These are phyloP conservation scores for Umbelopsis sp. DNA, from an alignment of 371 early-diverging fungal genomes.

Conservation along the genomic window DNA sequence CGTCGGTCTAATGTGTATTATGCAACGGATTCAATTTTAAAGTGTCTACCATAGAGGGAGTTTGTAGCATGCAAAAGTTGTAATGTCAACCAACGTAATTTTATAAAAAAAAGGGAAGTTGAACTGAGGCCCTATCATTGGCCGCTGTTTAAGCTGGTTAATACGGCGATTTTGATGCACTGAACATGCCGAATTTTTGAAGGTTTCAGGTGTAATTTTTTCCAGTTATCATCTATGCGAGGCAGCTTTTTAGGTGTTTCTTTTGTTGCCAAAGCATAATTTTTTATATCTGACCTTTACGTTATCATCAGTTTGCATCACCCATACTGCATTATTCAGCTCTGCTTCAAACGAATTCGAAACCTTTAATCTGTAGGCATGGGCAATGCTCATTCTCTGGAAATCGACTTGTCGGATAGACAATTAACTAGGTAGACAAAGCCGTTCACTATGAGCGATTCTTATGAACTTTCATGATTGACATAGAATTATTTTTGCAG, in stretches of 20 bases:
- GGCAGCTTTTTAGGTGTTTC: neutral
- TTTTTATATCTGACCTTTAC: neutral
- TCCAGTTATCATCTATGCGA: neutral
- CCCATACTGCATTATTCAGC: neutral
- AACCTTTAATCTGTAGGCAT: neutral
- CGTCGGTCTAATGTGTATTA: neutral
- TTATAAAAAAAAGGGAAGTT: neutral
- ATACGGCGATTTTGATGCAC: neutral
- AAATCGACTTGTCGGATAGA: slow-evolving; percentile 11
- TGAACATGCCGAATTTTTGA: neutral
- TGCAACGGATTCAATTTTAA: no score
- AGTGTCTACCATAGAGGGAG: neutral
- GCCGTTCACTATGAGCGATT: neutral
- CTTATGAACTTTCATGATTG: neutral
- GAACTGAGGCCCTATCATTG: neutral
- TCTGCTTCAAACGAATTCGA: neutral
- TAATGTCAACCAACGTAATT: slow-evolving; percentile 5
- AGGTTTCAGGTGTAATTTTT: neutral
- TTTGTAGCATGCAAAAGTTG: slow-evolving; percentile 10
- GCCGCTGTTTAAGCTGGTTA: neutral
- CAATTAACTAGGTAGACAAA: slow-evolving; percentile 4
- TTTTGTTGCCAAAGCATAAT: neutral
- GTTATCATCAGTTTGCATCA: neutral
- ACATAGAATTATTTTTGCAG: neutral
- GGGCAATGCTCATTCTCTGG: slow-evolving; percentile 9